Evolutionary conservation across 441 rosid species (phyloP).

Genomic region (Pelargonium hybrid): DNA sequence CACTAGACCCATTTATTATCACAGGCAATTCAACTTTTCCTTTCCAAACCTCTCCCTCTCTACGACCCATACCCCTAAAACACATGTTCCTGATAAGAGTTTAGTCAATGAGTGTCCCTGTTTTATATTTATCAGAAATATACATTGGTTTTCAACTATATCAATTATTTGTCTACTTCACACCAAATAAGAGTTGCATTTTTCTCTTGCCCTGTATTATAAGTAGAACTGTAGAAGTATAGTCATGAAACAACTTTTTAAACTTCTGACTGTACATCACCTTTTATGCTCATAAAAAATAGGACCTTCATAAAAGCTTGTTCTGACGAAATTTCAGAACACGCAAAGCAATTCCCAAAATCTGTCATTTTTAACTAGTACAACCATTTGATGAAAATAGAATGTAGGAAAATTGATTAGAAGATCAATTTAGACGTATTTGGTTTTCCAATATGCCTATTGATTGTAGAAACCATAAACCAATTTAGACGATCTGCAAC

Average conservation of each 20-base stretch:
- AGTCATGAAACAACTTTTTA: neutral
- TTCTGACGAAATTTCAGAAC: neutral
- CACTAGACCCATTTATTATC: neutral
- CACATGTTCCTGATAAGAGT: neutral
- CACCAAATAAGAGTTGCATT: neutral
- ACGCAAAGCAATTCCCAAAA: neutral
- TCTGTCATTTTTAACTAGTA: neutral
- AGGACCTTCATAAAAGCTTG: neutral
- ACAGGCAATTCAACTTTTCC: neutral
- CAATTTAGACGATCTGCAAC: slow-evolving; percentile 3
- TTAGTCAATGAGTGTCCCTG: neutral
- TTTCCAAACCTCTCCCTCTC: neutral
- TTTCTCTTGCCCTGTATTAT: neutral
- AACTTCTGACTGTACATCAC: neutral
- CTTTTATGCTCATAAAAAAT: neutral
- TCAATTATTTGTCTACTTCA: neutral
- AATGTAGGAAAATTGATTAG: neutral
- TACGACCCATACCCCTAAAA: neutral
- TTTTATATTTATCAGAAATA: neutral
- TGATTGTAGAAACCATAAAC: neutral
- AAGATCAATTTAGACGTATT: neutral
- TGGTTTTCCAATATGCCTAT: no score
- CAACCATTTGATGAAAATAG: neutral
- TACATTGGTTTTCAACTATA: neutral
- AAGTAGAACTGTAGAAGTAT: neutral